These are phyloP conservation scores for Orbilia quercus DNA, from an alignment of 2,329 filamentous ascomycete species.

Conservation along the genomic window DNA sequence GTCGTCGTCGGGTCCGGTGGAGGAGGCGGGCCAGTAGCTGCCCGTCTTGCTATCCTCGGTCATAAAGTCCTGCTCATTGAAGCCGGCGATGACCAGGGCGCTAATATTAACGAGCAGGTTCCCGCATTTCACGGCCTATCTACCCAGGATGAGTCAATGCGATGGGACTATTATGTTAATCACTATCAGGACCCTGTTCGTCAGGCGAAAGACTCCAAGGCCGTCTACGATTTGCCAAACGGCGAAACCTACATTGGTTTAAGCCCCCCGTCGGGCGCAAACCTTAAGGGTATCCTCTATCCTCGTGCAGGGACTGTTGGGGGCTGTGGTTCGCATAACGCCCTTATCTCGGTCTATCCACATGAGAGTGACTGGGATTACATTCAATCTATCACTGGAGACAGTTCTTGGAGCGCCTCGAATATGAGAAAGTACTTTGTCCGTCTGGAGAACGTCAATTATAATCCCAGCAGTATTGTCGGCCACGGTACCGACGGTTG, in stretches of 20 bases:
- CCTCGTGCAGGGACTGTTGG: constrained; percentile 66
- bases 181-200: constrained; percentile 70
- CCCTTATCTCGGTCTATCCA: constrained; percentile 62
- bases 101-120: constrained; percentile 67
- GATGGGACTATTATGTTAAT: constrained; percentile 74
- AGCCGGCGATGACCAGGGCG: constrained; percentile 70
- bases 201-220: constrained; percentile 71
- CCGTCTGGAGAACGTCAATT: constrained; percentile 65
- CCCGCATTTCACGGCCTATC: constrained; percentile 69
- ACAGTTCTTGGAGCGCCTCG: constrained; percentile 64
- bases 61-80: constrained; percentile 72
- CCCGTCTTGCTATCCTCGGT: constrained; percentile 71
- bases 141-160: constrained; percentile 69
- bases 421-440: constrained; percentile 65
- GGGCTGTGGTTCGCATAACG: constrained; percentile 63
- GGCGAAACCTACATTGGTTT: constrained; percentile 63
- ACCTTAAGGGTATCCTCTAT: constrained; percentile 66
- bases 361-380: constrained; percentile 64
- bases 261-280: constrained; percentile 64
- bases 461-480: constrained; percentile 62
- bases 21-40: constrained; percentile 71
- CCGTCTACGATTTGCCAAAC: constrained; percentile 66
- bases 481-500: constrained; percentile 66
- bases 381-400: constrained; percentile 64
- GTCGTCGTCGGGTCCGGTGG: constrained; percentile 72